Conservation (phyloP, 495 filamentous ascomycete genomes). For the Opeltia flavorubescens region DNA sequence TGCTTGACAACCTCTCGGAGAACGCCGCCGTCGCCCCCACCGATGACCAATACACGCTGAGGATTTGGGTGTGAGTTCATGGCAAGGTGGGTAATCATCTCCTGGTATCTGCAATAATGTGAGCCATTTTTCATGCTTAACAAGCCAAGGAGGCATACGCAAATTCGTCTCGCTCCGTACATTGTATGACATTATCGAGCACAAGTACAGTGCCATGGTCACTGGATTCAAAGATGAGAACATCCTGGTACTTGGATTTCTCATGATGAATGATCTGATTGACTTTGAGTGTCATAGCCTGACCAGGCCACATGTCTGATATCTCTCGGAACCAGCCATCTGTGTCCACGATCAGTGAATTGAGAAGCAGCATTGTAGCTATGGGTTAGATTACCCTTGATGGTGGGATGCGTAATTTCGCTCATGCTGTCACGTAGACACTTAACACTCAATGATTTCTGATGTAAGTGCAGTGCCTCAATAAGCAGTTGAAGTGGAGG, state of each 20-base stretch:
- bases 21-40: conserved; percentile 92
- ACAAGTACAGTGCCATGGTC: conserved; percentile 96
- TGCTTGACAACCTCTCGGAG: conserved; percentile 98
- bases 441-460: neutral
- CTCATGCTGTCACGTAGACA: conserved; percentile 30
- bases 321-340: conserved; percentile 99
- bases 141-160: conserved; percentile 34
- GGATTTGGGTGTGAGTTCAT: conserved; percentile 98
- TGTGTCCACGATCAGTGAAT: conserved; percentile 19
- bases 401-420: conserved; percentile 45
- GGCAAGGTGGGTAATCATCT: conserved; percentile 99
- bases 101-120: conserved; percentile 57
- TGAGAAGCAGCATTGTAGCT: neutral
- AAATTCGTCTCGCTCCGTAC: conserved; percentile 97
- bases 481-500: no score
- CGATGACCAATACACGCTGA: conserved; percentile 96
- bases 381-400: conserved; percentile 31
- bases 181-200: conserved; percentile 97
- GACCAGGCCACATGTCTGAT: conserved; percentile 95
- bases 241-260: conserved; percentile 97
- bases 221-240: conserved; percentile 93
- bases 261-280: conserved; percentile 97
- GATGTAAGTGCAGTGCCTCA: no score
- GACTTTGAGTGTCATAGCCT: conserved; percentile 97
- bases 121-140: neutral